Evolutionary conservation across 257 asterid species (phyloP).

Genomic region (Petunia axillaris): DNA sequence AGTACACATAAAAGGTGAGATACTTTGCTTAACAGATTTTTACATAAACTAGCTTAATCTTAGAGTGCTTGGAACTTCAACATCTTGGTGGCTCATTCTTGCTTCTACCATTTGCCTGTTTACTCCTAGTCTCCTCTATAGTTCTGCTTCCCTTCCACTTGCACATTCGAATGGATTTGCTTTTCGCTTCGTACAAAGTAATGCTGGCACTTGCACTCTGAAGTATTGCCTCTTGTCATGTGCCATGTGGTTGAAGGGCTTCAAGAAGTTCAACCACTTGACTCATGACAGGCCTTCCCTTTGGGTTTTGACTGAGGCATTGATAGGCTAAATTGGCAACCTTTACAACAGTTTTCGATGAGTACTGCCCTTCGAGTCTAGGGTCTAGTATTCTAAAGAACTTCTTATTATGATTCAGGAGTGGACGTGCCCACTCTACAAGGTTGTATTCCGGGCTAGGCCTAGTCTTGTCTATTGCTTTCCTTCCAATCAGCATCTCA

Average conservation of each 20-base stretch:
- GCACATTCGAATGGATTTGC: constrained; percentile 28
- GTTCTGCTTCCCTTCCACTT: constrained; percentile 31
- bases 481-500: constrained; percentile 86
- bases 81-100: constrained; percentile 29
- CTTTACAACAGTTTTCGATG: constrained; percentile 59
- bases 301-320: constrained; percentile 94
- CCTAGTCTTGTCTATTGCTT: constrained; percentile 89
- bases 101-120: constrained; percentile 29
- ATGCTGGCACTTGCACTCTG: constrained; percentile 52
- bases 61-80: too few relatives aligned
- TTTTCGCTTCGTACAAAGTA: constrained; percentile 65
- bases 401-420: constrained; percentile 72
- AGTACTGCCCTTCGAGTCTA: constrained; percentile 90
- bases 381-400: constrained; percentile 76
- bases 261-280: constrained; percentile 88
- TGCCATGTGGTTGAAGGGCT: constrained; percentile 59
- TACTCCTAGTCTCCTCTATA: neutral
- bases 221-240: constrained; percentile 39
- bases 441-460: constrained; percentile 93
- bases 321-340: constrained; percentile 82
- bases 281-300: constrained; percentile 84
- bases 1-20: too few relatives aligned
- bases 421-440: constrained; percentile 94
- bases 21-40: too few relatives aligned
- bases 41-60: too few relatives aligned